Evolutionary conservation across 768 basidiomycete genomes (phyloP), one percentile per base, ranked within the genome.

Genomic region (Suillus sp.): DNA sequence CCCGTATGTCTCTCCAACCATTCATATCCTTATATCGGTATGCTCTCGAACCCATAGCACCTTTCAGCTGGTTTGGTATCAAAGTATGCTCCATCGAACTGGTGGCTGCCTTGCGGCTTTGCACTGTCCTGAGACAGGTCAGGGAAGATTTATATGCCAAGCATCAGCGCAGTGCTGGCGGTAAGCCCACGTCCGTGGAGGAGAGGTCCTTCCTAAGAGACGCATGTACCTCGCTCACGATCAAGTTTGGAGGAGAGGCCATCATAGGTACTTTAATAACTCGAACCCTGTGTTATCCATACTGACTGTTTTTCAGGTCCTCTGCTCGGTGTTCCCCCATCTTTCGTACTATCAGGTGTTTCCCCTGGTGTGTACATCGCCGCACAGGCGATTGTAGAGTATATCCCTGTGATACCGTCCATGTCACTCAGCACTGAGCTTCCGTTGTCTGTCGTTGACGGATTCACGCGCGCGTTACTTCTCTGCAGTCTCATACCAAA

Each of bases 181-280:
- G 75, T 45, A 72, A 70, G 22, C 60, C 66, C 3, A 65, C 70
- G 6, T 72, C 72, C 4, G 63, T 82, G 9, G 88, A 87, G 67
- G 73, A 78, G 47, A 77, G 77, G 18, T 87, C 89, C 3, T 87
- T 90, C 65, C 78, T 81, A 40, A 83, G 86, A 68, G 86, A 84
- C 66, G 72, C 83, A 18, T 71, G 81, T 5, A 82, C 88, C 0
- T 87, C 87, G 3, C 76, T 90, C 37, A 75, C 85, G 16, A 86
- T 93, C 32, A 90, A 92, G 1, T 92, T 86, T 69, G 91, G 91
- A 11, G 92, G 92, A 22, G 90, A 93, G 74, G 86, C 86, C 2
- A 76, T 91, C 54, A 80, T 81, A 60, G 83, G 91, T 90, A 69
- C 62, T 86, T 75, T 34, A 27, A 57, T 34, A 25, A 25, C 16